Base-by-base conservation (phyloP, 2,329 filamentous ascomycete species). In the Pseudonectria foliicola region DNA sequence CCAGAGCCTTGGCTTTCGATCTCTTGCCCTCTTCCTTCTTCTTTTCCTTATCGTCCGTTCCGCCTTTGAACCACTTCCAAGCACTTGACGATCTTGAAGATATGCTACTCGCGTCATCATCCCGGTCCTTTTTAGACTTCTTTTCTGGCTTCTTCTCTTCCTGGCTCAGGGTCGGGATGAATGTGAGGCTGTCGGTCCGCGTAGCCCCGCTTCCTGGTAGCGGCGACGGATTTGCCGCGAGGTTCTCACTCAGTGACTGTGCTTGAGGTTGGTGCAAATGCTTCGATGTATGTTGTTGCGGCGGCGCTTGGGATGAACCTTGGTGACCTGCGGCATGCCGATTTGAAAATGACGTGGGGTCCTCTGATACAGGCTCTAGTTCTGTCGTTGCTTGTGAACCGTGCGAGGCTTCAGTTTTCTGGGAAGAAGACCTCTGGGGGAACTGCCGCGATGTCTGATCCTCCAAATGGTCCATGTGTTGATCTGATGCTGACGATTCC, bases 1-100 rank as follows among this genome's bases (percentile, higher is more conserved):
- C 59, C 8, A 67, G 63, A 10, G 59, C 60, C 55, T 77, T 82
- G 1, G 73, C 64, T 51, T 86, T 89, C 27, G 75, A 72, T 49
- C 80, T 80, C 56, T 82, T 88, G 33, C 67, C 64, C 38, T 83
- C 74, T 16, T 74, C 73, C 33, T 76, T 73, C 42, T 70, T 67
- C 46, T 73, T 71, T 35, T 75, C 73, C 53, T 75, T 79, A 45
- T 81, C 77, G 47, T 83, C 82, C 39, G 80, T 82, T 35, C 90
- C 85, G 23, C 89, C 73, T 48, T 80, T 80, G 56, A 93, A 77
- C 82, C 84, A 89, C 47, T 85, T 85, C 58, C 78, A 77, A 12
- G 59, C 60, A 25, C 60, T 57, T 57, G 87, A 89, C 56, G 92
- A 94, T 40, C 81, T 75, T 15, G 70, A 65, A 6, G 68, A 61